phyloP scores from a whole-genome alignment of 177 flowering plant species.

The Vitis hybrid region DNA sequence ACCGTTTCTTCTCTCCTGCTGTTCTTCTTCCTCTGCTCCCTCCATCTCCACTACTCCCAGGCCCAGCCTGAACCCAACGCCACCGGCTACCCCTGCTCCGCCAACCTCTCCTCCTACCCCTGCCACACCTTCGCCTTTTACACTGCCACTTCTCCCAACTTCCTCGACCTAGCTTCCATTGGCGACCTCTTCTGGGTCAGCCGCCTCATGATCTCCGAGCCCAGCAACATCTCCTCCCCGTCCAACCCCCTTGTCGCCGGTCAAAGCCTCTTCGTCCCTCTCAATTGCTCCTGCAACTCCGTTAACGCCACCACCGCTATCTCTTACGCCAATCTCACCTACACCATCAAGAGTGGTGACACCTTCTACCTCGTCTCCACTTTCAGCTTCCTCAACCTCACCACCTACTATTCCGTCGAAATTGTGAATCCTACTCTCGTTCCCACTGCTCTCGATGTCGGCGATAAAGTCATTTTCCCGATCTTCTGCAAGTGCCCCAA shows the following conservation, averaged over 20 bases:
- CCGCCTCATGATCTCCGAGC: slow-evolving; percentile 55
- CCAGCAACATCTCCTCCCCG: slow-evolving; percentile 71
- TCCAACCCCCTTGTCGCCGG: slow-evolving; percentile 44
- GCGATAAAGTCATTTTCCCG: slow-evolving; percentile 52
- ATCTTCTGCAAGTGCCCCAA: slow-evolving; percentile 83
- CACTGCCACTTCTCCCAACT: slow-evolving; percentile 51
- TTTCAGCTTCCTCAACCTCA: slow-evolving; percentile 52
- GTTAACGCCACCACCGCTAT: slow-evolving; percentile 18
- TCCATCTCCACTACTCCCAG: slow-evolving; percentile 4
- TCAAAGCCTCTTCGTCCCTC: slow-evolving; percentile 72
- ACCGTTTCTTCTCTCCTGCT: slow-evolving; percentile 7
- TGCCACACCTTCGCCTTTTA: slow-evolving; percentile 70
- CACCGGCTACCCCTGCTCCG: slow-evolving; percentile 56
- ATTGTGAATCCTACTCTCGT: slow-evolving; percentile 60
- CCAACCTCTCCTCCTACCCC: slow-evolving; percentile 38
- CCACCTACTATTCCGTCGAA: slow-evolving; percentile 70
- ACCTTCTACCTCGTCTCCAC: slow-evolving; percentile 67
- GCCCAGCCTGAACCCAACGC: slow-evolving; percentile 29
- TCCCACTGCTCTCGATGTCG: slow-evolving; percentile 47
- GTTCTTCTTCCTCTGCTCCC: slow-evolving; percentile 12
- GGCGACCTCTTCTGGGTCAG: slow-evolving; percentile 81
- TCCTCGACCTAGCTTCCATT: slow-evolving; percentile 62
- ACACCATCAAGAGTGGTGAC: slow-evolving; percentile 53
- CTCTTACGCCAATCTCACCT: slow-evolving; percentile 53
- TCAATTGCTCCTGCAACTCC: slow-evolving; percentile 65